phyloP scores from a whole-genome alignment of 805 yeast genomes.

The Pichia scutulata region DNA sequence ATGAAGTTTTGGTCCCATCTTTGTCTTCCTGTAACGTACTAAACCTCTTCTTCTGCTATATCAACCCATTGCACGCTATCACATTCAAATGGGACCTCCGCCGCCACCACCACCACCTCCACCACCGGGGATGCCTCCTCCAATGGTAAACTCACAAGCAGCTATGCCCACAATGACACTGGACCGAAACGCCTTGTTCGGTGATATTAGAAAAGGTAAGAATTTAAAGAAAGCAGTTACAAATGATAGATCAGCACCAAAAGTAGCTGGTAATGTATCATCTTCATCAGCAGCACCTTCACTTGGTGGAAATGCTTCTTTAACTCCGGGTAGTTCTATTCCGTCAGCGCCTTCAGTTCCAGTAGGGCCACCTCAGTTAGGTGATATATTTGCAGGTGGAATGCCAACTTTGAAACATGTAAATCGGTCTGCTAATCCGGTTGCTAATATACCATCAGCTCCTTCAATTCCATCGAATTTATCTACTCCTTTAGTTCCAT shows the following conservation, averaged over 20 bases:
- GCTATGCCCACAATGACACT: slow-evolving; percentile 23
- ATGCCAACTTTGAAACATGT: slow-evolving; percentile 61
- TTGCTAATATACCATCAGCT: slow-evolving; percentile 17
- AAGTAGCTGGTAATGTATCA: slow-evolving; percentile 31
- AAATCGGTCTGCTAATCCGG: slow-evolving; percentile 15
- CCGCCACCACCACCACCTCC: slow-evolving; percentile 53
- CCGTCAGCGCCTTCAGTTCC: slow-evolving; percentile 24
- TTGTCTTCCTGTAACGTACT: background rate
- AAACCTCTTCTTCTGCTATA: background rate
- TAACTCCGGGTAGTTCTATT: slow-evolving; percentile 16
- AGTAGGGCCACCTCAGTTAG: slow-evolving; percentile 42
- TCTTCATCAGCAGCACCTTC: slow-evolving; percentile 9
- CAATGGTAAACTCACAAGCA: slow-evolving; percentile 28
- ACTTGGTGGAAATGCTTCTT: slow-evolving; percentile 10
- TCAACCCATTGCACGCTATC: background rate
- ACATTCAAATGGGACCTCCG: slow-evolving; percentile 34
- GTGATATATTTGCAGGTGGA: slow-evolving; percentile 71
- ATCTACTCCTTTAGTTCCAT: slow-evolving; percentile 24
- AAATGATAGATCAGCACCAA: slow-evolving; percentile 59
- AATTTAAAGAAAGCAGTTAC: slow-evolving; percentile 56
- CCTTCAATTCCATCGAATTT: slow-evolving; percentile 20
- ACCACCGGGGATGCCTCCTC: slow-evolving; percentile 43
- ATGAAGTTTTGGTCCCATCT: too few relatives aligned
- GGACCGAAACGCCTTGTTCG: slow-evolving; percentile 53
- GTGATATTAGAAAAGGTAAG: slow-evolving; percentile 74